phyloP scores from a whole-genome alignment of 805 yeast genomes.

The Candida maesae region DNA sequence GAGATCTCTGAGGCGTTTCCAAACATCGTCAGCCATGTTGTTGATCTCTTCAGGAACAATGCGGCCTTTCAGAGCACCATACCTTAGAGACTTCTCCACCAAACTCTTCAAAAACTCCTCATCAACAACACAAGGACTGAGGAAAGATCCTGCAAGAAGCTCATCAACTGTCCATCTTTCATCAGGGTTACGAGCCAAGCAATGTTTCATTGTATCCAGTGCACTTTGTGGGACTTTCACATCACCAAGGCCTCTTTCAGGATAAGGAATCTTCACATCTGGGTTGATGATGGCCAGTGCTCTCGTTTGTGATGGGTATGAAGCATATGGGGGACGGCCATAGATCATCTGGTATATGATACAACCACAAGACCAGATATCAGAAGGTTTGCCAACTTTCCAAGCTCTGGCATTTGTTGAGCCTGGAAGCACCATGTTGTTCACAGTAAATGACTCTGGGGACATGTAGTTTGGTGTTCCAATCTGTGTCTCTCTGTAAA shows the following conservation, averaged over 20 bases:
- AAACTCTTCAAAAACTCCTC: slow-evolving; percentile 63
- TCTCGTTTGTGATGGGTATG: slow-evolving; percentile 70
- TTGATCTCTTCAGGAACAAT: slow-evolving; percentile 42
- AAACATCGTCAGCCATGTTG: slow-evolving; percentile 51
- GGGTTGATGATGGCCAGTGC: slow-evolving; percentile 85
- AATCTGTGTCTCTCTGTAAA: slow-evolving; percentile 84
- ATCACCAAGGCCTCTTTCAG: slow-evolving; percentile 58
- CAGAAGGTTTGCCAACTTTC: slow-evolving; percentile 94
- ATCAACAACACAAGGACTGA: slow-evolving; percentile 72
- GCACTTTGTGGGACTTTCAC: slow-evolving; percentile 64
- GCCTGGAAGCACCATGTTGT: slow-evolving; percentile 28
- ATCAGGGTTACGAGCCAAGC: slow-evolving; percentile 67
- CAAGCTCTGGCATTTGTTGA: slow-evolving; percentile 31
- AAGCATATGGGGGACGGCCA: slow-evolving; percentile 87
- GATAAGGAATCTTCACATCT: slow-evolving; percentile 63
- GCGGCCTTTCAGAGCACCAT: slow-evolving; percentile 53
- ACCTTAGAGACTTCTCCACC: slow-evolving; percentile 71
- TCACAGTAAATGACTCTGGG: slow-evolving; percentile 85
- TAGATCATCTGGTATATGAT: slow-evolving; percentile 93
- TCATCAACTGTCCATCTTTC: slow-evolving; percentile 62
- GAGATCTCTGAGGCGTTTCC: slow-evolving; percentile 38
- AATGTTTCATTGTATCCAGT: slow-evolving; percentile 65
- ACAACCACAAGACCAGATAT: slow-evolving; percentile 98
- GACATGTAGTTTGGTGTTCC: slow-evolving; percentile 99
- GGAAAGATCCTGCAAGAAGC: slow-evolving; percentile 58